These are phyloP conservation scores for Rhizopus stolonifer DNA, from an alignment of 371 early-diverging fungal species.

Conservation along the genomic window DNA sequence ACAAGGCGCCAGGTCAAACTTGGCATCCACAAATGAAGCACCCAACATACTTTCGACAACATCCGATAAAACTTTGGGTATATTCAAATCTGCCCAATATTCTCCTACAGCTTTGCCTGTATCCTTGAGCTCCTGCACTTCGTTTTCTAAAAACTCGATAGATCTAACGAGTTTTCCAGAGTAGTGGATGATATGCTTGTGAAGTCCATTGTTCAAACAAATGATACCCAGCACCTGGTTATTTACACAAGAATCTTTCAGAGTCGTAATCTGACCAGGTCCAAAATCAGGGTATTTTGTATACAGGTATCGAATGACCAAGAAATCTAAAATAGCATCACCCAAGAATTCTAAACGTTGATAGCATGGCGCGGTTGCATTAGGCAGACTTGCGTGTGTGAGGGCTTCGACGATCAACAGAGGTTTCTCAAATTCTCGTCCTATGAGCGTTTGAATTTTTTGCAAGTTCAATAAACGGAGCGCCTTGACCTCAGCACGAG, in stretches of 20 bases:
- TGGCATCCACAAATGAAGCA: constrained; percentile 85
- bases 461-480: constrained; percentile 25
- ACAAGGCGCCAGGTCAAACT: constrained; percentile 59
- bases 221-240: constrained; percentile 84
- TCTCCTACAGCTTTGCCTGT: constrained; percentile 49
- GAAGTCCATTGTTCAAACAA: constrained; percentile 60
- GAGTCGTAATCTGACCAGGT: constrained; percentile 71
- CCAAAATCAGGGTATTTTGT: constrained; percentile 51
- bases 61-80: constrained; percentile 90
- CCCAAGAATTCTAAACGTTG: constrained; percentile 95
- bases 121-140: constrained; percentile 45
- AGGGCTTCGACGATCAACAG: constrained; percentile 75
- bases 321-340: constrained; percentile 88
- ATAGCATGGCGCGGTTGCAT: constrained; percentile 66
- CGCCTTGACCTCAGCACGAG: constrained; percentile 31
- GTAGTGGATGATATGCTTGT: constrained; percentile 65
- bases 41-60: constrained; percentile 88
- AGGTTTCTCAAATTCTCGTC: constrained; percentile 72
- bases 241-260: constrained; percentile 87
- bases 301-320: constrained; percentile 75
- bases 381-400: constrained; percentile 79
- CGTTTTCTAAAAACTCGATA: constrained; percentile 45
- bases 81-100: constrained; percentile 67
- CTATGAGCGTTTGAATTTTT: constrained; percentile 54
- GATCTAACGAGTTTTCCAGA: constrained; percentile 53